Conservation (phyloP, 208 protist genomes). For the Porcisia hertigi region DNA sequence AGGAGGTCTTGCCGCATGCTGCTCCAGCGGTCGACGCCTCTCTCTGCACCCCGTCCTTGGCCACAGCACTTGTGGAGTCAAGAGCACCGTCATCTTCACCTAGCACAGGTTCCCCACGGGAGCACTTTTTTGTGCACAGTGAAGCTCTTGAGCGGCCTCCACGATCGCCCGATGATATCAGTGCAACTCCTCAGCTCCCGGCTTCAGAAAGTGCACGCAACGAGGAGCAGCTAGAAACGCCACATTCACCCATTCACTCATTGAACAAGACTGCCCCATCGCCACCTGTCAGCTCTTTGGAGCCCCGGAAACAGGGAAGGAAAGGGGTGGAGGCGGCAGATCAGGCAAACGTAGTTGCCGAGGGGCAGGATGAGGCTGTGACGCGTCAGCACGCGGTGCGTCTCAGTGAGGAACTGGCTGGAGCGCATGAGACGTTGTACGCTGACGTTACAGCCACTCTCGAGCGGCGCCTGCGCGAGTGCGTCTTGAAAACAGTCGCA, state of each 20-base stretch:
- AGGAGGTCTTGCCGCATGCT: background rate
- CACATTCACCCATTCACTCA: background rate
- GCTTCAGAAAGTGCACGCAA: background rate
- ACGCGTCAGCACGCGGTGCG: background rate
- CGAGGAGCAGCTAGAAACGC: constrained; percentile 2
- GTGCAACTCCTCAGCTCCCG: background rate
- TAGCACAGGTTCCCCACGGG: background rate
- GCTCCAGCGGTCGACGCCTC: background rate
- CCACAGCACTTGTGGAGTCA: background rate
- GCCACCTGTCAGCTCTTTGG: background rate
- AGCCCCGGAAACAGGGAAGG: background rate
- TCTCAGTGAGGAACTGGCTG: constrained; percentile 11
- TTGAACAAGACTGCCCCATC: background rate
- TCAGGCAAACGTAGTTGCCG: background rate
- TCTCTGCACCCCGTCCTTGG: background rate
- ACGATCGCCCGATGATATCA: background rate
- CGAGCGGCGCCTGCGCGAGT: constrained; percentile 47
- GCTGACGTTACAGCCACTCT: constrained; percentile 39
- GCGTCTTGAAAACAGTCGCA: constrained; percentile 49
- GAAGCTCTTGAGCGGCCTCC: background rate
- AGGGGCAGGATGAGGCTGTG: background rate
- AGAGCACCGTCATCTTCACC: background rate
- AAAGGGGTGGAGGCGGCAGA: background rate
- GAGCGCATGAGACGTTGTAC: constrained; percentile 14
- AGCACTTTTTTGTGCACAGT: background rate